Conservation (phyloP, 768 basidiomycete species). For the Lactarius deliciosus region DNA sequence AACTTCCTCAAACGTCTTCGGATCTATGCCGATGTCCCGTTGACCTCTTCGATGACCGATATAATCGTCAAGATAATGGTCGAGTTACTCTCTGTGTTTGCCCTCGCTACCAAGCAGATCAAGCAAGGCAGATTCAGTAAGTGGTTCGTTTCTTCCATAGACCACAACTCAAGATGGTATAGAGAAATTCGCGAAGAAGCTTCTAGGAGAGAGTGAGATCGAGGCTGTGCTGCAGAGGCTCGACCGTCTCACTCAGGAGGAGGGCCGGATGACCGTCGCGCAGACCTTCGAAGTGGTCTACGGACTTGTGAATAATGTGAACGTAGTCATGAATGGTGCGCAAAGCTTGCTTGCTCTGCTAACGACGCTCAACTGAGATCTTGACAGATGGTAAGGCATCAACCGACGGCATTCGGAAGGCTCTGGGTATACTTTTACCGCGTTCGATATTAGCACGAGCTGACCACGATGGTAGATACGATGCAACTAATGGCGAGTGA, state of each 20-base stretch:
- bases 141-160: neutral
- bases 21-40: constrained; percentile 3
- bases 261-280: neutral
- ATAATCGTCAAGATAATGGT: constrained; percentile 1
- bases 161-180: neutral
- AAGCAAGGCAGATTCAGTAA: constrained; percentile 11
- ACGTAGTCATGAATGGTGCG: constrained; percentile 8
- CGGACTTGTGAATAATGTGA: constrained; percentile 3
- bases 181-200: constrained; percentile 11
- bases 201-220: constrained; percentile 15
- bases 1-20: constrained; percentile 8
- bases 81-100: constrained; percentile 4
- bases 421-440: neutral
- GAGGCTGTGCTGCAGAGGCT: neutral
- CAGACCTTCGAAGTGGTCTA: constrained; percentile 11
- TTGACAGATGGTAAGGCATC: neutral
- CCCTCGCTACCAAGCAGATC: constrained; percentile 13
- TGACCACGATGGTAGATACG: neutral
- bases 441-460: neutral
- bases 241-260: constrained; percentile 6
- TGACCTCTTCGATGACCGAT: neutral
- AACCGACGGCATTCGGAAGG: neutral
- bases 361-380: neutral
- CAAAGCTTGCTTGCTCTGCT: neutral
- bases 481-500: constrained; percentile 4